Base-by-base conservation (phyloP, 495 filamentous ascomycete species). In the Gamarada debralockiae region DNA sequence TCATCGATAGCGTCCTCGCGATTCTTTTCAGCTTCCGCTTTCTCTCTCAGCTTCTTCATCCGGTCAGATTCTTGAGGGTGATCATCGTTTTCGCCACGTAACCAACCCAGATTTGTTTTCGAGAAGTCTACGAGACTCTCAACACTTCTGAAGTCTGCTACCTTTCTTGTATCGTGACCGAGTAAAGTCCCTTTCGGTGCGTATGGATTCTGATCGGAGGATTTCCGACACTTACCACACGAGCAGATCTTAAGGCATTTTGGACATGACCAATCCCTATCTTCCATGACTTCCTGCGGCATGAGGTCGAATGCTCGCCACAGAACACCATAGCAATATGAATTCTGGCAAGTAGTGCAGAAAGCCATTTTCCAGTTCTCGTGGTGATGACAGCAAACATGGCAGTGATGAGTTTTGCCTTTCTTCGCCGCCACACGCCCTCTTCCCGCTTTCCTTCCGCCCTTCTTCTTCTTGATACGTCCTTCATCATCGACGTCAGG, bases 251-350 rank as follows among this genome's bases (percentile, higher is more conserved):
- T 80, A 6, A 76, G 75, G 61, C 93, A 98, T 52, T 83, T 89
- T 0, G 93, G 93, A 58, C 93, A 98, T 60, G 83, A 73, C 92
- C 92, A 98, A 36, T 81, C 68, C 50, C 81, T 76, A 27, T 86
- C 76, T 60, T 91, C 83, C 85, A 97, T 86, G 0, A 86, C 77
- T 9, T 79, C 71, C 60, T 86, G 80, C 0, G 93, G 93, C 73
- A 85, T 83, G 55, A 89, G 74, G 64, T 97, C 92, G 61, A 95
- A 96, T 5, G 87, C 90, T 29, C 93, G 77, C 67, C 86, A 97
- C 0, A 98, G 73, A 31, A 80, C 86, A 14, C 93, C 92, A 64
- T 90, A 97, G 66, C 93, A 95, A 59, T 92, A 97, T 2, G 79
- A 74, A 13, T 81, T 70, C 7, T 73, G 73, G 60, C 93, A 98